Evolutionary conservation across 2,329 filamentous ascomycete species (phyloP), one percentile per base, ranked within the genome.

Genomic region (Trichoderma cornu-damae): DNA sequence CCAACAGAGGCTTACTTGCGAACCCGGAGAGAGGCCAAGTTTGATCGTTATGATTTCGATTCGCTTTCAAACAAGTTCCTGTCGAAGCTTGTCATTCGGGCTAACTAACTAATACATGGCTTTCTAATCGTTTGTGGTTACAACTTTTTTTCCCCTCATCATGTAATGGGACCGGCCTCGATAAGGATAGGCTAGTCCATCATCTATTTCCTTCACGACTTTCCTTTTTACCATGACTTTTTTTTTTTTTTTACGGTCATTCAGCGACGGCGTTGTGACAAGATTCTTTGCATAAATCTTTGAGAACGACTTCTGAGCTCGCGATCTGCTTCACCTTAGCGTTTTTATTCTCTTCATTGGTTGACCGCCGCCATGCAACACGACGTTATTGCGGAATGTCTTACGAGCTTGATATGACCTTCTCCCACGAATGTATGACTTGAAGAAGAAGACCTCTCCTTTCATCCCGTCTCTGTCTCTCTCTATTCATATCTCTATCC

Each of bases 51-150:
- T 66, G 90, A 97, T 77, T 97, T 96, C 70, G 93, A 97, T 77
- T 94, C 87, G 60, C 76, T 97, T 70, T 96, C 92, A 53, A 96
- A 96, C 80, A 97, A 96, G 79, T 96, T 97, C 79, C 77, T 96
- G 65, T 95, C 92, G 35, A 95, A 95, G 76, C 84, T 97, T 68
- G 92, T 96, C 71, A 96, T 96, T 73, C 90, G 93, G 66, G 89
- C 93, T 68, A 96, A 95, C 77, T 96, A 80, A 71, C 63, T 60
- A 37, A 44, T 26, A 38, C 30, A 46, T 22, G n/a, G 44, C n/a
- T 38, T 42, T 18, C 26, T 32, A 20, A 48, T 52, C 42, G 30
- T 40, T 57, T 30, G 12, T 38, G 30, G 8, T 32, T 47, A 38
- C 40, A 18, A 11, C 22, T 20, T 54, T 26, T 47, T 30, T 9